phyloP scores from a whole-genome alignment of 768 basidiomycete species.

The Boletus bicolor region DNA sequence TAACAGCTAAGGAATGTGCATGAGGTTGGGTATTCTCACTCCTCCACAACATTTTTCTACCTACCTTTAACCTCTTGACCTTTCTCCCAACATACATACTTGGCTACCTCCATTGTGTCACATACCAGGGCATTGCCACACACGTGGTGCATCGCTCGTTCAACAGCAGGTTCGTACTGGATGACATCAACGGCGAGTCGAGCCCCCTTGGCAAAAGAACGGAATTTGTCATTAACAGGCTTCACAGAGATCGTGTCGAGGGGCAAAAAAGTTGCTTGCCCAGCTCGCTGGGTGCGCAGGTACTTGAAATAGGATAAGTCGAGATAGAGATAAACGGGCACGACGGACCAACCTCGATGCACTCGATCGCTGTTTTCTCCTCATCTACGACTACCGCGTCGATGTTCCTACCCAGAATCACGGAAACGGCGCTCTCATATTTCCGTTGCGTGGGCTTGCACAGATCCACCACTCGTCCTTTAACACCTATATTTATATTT shows the following conservation, averaged over 20 bases:
- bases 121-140: slow-evolving; percentile 95
- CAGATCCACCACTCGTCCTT: slow-evolving; percentile 88
- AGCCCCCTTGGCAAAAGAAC: slow-evolving; percentile 86
- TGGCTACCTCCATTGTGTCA: slow-evolving; percentile 91
- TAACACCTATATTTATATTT: slow-evolving; percentile 56
- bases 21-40: not conserved
- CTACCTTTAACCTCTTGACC: slow-evolving; percentile 95
- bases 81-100: slow-evolving; percentile 89
- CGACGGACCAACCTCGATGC: slow-evolving; percentile 71
- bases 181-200: slow-evolving; percentile 85
- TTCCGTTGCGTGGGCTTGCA: slow-evolving; percentile 93
- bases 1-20: slow-evolving; percentile 63
- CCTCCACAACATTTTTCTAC: slow-evolving; percentile 40
- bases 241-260: slow-evolving; percentile 97
- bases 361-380: slow-evolving; percentile 95
- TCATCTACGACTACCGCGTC: slow-evolving; percentile 96
- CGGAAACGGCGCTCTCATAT: slow-evolving; percentile 88
- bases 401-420: slow-evolving; percentile 89
- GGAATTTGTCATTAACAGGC: slow-evolving; percentile 90
- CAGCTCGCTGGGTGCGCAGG: slow-evolving; percentile 90
- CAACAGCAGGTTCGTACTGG: slow-evolving; percentile 76
- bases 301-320: slow-evolving; percentile 49
- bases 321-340: not conserved
- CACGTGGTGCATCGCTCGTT: slow-evolving; percentile 94
- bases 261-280: slow-evolving; percentile 96